Conservation (phyloP, 2,329 filamentous ascomycete genomes). For the Colletotrichum graminicola region DNA sequence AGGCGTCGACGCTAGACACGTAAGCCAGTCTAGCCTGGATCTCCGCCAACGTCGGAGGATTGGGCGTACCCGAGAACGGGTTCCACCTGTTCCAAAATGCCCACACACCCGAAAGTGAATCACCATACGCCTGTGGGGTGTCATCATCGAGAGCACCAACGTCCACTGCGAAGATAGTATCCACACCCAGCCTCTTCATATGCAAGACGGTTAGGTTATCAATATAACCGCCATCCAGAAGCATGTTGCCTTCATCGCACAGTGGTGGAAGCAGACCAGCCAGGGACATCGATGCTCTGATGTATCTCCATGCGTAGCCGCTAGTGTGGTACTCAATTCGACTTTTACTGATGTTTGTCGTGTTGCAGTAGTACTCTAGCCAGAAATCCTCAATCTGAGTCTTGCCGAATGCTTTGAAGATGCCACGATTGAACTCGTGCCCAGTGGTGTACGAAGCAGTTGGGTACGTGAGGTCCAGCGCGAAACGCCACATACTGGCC, state of each 20-base stretch:
- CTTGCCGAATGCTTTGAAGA: constrained; percentile 98
- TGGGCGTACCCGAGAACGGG: constrained; percentile 87
- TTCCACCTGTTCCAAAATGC: constrained; percentile 97
- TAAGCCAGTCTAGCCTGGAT: constrained; percentile 96
- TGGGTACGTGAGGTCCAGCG: constrained; percentile 94
- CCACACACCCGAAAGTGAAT: constrained; percentile 96
- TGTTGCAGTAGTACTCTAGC: constrained; percentile 99
- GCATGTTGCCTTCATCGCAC: constrained; percentile 96
- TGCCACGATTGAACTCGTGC: constrained; percentile 98
- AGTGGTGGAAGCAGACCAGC: constrained; percentile 92
- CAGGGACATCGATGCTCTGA: constrained; percentile 95
- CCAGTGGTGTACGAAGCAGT: constrained; percentile 97
- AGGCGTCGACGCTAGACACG: constrained; percentile 91
- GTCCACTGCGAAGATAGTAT: constrained; percentile 95
- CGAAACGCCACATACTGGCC: constrained; percentile 99
- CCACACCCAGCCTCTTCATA: constrained; percentile 94
- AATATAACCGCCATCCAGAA: constrained; percentile 95
- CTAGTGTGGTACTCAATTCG: constrained; percentile 93
- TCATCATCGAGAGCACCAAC: constrained; percentile 94
- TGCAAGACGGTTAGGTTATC: constrained; percentile 97
- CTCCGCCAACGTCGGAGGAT: constrained; percentile 93
- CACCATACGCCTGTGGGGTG: constrained; percentile 91
- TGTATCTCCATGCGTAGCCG: constrained; percentile 97
- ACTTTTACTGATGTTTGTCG: constrained; percentile 97
- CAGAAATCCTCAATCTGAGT: constrained; percentile 99